Base-by-base conservation (phyloP, 345 rosid genomes). In the Aethionema arabicum region DNA sequence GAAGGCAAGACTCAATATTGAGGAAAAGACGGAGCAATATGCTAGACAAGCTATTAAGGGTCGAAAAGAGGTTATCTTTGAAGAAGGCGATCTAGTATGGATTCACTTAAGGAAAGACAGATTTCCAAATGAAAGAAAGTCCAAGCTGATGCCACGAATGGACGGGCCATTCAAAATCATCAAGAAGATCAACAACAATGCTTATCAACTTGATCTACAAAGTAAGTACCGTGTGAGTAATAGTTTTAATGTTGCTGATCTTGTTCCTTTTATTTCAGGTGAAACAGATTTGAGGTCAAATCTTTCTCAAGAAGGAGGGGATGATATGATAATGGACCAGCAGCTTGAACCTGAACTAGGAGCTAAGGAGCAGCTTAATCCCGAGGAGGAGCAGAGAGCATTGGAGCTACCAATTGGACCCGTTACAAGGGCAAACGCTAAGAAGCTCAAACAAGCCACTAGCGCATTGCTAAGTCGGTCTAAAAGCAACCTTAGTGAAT, bases 131-230 rank as follows among this genome's bases (percentile, higher is more conserved):
- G 21, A 47, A 9, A n/a, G 52, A 4, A 47, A 47, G 21, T 47
- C 52, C 1, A 47, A 47, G 10, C 12, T 47, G 52, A 47, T 47
- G 52, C 52, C 52, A 8, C 0, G 21, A 12, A 12, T 8, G 7
- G 21, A 7, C 3, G 52, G 52, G 3, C 52, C 52, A 6, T 47
- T 47, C 6, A 47, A 47, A 6, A 13, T 11, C 6, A 7, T 15
- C 6, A 45, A 45, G 12, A 45, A 15, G 49, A 45, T 45, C 49
- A 45, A 45, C 12, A 45, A 45, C 21, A 47, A 47, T 47, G 6
- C 29, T 13, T 47, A 47, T 12, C 52, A 47, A 47, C 16, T 47
- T 47, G 52, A 47, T 6, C 21, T 47, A 6, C 10, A 4, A 0
- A 3, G 52, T 47, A 4, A 47, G 52, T 47, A 11, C 15, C 1